Conservation (phyloP, 345 rosid species). For the Aethionema arabicum region DNA sequence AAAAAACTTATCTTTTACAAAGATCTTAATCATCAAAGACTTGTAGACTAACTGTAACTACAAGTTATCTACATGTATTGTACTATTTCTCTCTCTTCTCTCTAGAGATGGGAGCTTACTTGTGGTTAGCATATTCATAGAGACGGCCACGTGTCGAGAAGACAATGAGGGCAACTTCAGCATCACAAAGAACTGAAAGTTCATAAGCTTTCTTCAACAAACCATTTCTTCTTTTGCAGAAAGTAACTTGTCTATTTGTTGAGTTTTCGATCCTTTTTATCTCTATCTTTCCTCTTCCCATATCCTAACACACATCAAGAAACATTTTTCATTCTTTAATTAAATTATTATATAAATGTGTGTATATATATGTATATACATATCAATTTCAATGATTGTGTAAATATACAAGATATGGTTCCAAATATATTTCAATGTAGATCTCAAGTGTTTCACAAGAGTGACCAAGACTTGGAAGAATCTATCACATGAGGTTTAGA, state of each 20-base stretch:
- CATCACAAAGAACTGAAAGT: conserved; percentile 83
- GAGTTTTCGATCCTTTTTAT: conserved; percentile 97
- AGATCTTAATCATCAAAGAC: conserved; percentile 10
- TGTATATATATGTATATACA: too few relatives aligned
- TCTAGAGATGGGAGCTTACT: conserved; percentile 44
- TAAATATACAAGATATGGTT: too few relatives aligned
- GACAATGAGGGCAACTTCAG: conserved; percentile 92
- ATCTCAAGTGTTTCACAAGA: too few relatives aligned
- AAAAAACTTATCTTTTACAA: conserved; percentile 23
- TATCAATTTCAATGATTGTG: too few relatives aligned
- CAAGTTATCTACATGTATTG: conserved; percentile 29
- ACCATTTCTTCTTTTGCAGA: conserved; percentile 95
- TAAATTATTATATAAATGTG: too few relatives aligned
- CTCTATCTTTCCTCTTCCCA: conserved; percentile 99
- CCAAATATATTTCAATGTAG: too few relatives aligned
- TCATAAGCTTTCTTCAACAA: conserved; percentile 91
- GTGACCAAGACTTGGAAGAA: too few relatives aligned
- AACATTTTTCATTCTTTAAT: too few relatives aligned
- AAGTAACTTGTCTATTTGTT: conserved; percentile 88
- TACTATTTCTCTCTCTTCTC: conserved; percentile 22
- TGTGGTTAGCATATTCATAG: conserved; percentile 92
- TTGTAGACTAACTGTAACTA: conserved; percentile 35
- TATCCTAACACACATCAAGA: conserved; percentile 26
- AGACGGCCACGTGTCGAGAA: conserved; percentile 97
- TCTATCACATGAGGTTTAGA: too few relatives aligned